phyloP scores from a whole-genome alignment of 768 basidiomycete genomes.

The Lentinula aciculospora region DNA sequence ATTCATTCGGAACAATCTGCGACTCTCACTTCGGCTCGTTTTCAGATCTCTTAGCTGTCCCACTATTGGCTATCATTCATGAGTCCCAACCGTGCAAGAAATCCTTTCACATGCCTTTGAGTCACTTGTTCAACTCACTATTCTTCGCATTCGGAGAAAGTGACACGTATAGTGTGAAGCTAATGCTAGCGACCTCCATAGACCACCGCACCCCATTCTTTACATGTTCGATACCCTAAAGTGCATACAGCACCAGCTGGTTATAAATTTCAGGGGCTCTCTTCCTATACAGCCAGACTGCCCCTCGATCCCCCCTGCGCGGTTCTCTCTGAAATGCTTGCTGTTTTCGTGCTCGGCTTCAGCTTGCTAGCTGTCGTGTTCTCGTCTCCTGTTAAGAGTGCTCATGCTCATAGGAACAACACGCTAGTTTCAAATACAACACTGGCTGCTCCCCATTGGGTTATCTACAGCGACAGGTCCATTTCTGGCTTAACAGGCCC shows the following conservation, averaged over 20 bases:
- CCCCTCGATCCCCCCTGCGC: background rate
- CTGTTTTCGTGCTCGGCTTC: background rate
- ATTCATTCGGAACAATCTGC: background rate
- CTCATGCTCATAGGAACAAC: background rate
- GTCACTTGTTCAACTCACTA: background rate
- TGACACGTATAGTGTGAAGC: background rate
- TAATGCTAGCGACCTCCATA: background rate
- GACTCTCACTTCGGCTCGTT: background rate
- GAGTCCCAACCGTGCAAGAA: background rate
- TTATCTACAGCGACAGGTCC: slow-evolving; percentile 31
- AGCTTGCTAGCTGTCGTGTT: background rate
- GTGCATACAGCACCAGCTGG: background rate
- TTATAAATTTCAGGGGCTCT: background rate
- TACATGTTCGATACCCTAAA: background rate
- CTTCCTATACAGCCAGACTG: background rate
- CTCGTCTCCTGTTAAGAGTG: background rate
- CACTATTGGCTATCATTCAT: background rate
- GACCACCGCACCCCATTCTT: background rate
- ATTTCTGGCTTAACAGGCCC: slow-evolving; percentile 32
- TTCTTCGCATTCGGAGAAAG: background rate
- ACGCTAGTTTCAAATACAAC: background rate
- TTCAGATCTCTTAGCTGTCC: background rate
- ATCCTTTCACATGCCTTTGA: background rate
- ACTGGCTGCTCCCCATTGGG: slow-evolving; percentile 30
- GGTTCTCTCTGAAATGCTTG: background rate